Evolutionary conservation across 345 rosid genomes (phyloP).

Genomic region (Limnanthes douglasii): DNA sequence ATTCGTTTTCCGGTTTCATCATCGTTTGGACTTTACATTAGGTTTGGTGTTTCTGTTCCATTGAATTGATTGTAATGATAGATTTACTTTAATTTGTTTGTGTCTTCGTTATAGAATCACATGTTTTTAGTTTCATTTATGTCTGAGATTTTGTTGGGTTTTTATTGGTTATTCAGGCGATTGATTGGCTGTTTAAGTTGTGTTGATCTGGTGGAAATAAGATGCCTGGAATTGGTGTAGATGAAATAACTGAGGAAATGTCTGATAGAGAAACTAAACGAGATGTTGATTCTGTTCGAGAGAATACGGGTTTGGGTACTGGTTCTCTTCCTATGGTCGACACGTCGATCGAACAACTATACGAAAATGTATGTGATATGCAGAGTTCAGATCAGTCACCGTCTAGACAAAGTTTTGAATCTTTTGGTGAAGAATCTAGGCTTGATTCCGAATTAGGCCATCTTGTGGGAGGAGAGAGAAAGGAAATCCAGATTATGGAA

Average conservation of each 20-base stretch:
- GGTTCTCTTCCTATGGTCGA: constrained; percentile 15
- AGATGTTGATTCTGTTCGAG: background rate
- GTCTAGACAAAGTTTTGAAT: constrained; percentile 62
- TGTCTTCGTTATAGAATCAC: no score
- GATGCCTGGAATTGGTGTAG: constrained; percentile 2
- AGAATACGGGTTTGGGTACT: no score
- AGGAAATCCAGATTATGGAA: constrained; percentile 35
- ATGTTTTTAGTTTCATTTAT: no score
- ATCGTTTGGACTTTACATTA: background rate
- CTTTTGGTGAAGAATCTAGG: constrained; percentile 77
- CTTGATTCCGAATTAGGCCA: constrained; percentile 70
- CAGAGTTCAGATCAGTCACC: constrained; percentile 80
- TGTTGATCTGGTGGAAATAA: background rate
- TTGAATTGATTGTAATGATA: background rate
- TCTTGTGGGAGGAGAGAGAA: constrained; percentile 56
- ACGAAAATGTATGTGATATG: constrained; percentile 72
- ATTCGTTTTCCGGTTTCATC: no score
- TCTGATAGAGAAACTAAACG: background rate
- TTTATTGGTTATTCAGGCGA: no score
- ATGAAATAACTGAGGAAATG: constrained; percentile 4
- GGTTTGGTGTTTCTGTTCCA: background rate
- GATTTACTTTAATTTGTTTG: no score
- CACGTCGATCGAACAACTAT: constrained; percentile 62
- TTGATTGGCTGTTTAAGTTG: no score
- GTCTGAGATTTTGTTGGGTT: no score